A percentile compares a stretch with the other conserved stretches of the same genome.
Evolutionary conservation across 768 basidiomycete species (phyloP).

Genomic region (Pleurotus tuoliensis): DNA sequence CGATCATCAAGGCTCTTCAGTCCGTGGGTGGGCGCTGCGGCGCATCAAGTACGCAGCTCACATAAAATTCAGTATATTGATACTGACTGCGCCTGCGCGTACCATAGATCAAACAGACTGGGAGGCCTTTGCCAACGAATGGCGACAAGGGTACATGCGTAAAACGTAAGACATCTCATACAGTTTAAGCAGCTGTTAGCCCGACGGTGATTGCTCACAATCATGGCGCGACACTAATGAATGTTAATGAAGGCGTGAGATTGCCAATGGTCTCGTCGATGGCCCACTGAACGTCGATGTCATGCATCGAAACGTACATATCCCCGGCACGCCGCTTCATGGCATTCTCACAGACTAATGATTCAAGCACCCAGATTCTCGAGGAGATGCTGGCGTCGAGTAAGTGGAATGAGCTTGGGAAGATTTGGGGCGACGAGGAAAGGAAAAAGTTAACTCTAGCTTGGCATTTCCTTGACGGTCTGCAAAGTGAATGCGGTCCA

Average conservation of each 20-base stretch:
- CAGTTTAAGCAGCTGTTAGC: too few relatives aligned
- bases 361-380: conserved; percentile 39
- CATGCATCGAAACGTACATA: conserved; percentile 49
- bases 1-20: conserved; percentile 13
- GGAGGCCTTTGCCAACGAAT: conserved; percentile 34
- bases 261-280: conserved; percentile 37
- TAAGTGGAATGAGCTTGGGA: conserved; percentile 48
- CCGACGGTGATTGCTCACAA: too few relatives aligned
- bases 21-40: background rate
- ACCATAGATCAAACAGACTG: conserved; percentile 16
- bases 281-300: conserved; percentile 51
- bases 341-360: too few relatives aligned
- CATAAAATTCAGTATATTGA: background rate
- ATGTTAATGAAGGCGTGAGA: conserved; percentile 27
- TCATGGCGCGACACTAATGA: background rate
- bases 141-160: conserved; percentile 36
- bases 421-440: conserved; percentile 37
- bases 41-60: background rate
- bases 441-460: conserved; percentile 41
- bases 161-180: conserved; percentile 21
- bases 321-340: background rate
- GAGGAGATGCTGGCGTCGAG: conserved; percentile 46
- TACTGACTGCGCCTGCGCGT: too few relatives aligned
- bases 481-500: too few relatives aligned
- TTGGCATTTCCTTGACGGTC: conserved; percentile 62